Conservation (phyloP, 2,329 filamentous ascomycete genomes). For the Fusarium sp. region DNA sequence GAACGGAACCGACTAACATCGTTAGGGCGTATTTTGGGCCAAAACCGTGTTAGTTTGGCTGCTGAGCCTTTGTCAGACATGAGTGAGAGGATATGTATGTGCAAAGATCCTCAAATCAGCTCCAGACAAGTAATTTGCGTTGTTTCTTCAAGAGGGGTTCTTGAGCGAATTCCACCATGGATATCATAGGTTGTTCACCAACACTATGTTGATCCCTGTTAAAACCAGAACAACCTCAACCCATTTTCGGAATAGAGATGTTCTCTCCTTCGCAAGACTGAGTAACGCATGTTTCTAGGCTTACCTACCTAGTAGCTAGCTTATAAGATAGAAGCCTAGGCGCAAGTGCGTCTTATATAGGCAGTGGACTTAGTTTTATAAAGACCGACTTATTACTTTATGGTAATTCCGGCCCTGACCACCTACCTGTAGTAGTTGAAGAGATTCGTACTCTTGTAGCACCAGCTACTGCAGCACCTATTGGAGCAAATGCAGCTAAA, state of each 20-base stretch:
- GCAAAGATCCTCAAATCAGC: conserved; percentile 16
- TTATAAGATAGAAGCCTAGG: not conserved
- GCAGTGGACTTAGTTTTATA: not conserved
- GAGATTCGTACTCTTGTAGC: not conserved
- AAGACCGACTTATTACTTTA: not conserved
- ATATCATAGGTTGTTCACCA: not conserved
- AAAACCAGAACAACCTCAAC: not conserved
- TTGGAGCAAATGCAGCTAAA: conserved; percentile 41
- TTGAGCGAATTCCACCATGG: conserved; percentile 10
- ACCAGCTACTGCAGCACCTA: conserved; percentile 4
- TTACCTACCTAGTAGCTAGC: no score
- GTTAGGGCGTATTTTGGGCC: conserved; percentile 4
- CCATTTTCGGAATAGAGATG: not conserved
- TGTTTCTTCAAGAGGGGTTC: conserved; percentile 9
- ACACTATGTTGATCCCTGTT: not conserved
- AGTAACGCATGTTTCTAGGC: not conserved
- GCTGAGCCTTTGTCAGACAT: conserved; percentile 28
- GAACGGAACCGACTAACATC: conserved; percentile 25
- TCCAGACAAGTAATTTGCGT: conserved; percentile 14
- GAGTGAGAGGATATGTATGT: conserved; percentile 14
- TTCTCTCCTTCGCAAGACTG: not conserved
- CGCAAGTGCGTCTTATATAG: not conserved
- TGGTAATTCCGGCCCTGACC: not conserved
- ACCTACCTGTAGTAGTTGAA: no score
- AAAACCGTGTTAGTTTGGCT: conserved; percentile 18